Percentiles rank a stretch among this genome's conserved stretches.
These are phyloP conservation scores for Phytophthora boehmeriae DNA, from an alignment of 352 stramenopile species.

Conservation along the genomic window DNA sequence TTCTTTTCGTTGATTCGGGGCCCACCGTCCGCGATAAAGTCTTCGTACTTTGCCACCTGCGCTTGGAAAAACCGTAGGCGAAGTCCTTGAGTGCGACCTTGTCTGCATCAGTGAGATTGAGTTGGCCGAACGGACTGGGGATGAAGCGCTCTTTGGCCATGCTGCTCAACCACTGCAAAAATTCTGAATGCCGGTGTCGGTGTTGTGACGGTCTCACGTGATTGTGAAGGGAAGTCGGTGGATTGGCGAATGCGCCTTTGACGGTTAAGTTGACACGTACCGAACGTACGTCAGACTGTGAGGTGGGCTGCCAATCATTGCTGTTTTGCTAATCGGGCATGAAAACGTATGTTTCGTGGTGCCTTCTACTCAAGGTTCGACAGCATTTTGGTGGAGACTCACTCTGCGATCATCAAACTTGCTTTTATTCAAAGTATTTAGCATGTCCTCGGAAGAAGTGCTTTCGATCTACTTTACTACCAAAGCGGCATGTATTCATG, in stretches of 20 bases:
- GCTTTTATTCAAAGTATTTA: no score
- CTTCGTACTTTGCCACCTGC: constrained; percentile 43
- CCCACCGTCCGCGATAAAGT: constrained; percentile 25
- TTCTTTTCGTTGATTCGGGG: constrained; percentile 30
- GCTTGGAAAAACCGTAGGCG: constrained; percentile 31
- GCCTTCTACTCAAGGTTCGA: no score
- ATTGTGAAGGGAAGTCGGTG: constrained; percentile 16
- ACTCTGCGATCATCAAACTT: no score
- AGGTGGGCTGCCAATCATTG: constrained; percentile 4
- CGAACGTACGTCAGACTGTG: neutral
- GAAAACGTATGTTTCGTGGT: constrained; percentile 1
- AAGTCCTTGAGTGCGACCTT: constrained; percentile 24
- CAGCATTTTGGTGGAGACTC: no score
- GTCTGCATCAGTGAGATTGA: constrained; percentile 17
- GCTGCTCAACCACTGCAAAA: neutral
- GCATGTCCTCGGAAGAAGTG: no score
- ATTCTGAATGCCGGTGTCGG: neutral
- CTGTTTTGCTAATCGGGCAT: constrained; percentile 7
- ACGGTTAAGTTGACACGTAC: neutral
- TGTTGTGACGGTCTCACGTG: neutral
- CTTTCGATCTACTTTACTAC: no score
- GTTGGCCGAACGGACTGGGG: constrained; percentile 23
- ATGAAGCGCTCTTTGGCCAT: constrained; percentile 35
- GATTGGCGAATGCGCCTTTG: constrained; percentile 21
- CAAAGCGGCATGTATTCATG: no score